Percentiles rank a stretch among this genome's conserved stretches.
phyloP scores from a whole-genome alignment of 257 asterid genomes.

The Solanum virginianum region DNA sequence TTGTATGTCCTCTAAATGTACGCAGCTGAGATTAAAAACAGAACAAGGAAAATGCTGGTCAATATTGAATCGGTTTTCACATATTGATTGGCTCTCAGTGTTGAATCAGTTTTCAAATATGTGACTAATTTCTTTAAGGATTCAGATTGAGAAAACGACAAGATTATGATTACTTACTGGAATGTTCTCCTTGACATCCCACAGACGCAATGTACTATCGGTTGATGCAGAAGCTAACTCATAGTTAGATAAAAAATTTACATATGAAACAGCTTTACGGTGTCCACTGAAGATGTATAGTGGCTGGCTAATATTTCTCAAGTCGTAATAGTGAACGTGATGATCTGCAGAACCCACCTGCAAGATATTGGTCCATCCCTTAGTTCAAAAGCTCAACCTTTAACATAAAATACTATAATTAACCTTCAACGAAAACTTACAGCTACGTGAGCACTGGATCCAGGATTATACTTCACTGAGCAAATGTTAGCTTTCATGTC shows the following conservation, averaged over 20 bases:
- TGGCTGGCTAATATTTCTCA: conserved; percentile 64
- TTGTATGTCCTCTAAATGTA: conserved; percentile 62
- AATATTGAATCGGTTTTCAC: not conserved
- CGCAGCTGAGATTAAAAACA: conserved; percentile 43
- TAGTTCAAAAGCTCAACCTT: not conserved
- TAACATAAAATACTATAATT: not conserved
- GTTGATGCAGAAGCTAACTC: conserved; percentile 95
- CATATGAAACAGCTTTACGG: conserved; percentile 81
- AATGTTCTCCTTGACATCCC: conserved; percentile 70
- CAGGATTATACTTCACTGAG: conserved; percentile 87
- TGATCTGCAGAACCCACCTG: conserved; percentile 96
- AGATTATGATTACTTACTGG: conserved; percentile 35
- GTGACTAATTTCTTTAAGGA: not conserved
- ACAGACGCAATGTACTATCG: conserved; percentile 74
- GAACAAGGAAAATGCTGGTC: not conserved
- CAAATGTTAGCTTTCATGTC: conserved; percentile 94
- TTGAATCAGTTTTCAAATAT: not conserved
- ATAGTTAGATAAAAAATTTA: conserved; percentile 55
- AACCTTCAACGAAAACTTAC: conserved; percentile 18
- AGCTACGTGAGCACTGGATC: conserved; percentile 65
- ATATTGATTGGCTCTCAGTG: not conserved
- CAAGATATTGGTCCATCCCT: conserved; percentile 1
- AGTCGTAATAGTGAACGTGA: conserved; percentile 74
- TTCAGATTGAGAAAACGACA: not conserved
- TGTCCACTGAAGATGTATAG: conserved; percentile 64